A percentile compares a stretch with the other conserved stretches of the same genome.
Evolutionary conservation across 2,329 filamentous ascomycete species (phyloP).

Genomic region (Colletotrichum sublineola): DNA sequence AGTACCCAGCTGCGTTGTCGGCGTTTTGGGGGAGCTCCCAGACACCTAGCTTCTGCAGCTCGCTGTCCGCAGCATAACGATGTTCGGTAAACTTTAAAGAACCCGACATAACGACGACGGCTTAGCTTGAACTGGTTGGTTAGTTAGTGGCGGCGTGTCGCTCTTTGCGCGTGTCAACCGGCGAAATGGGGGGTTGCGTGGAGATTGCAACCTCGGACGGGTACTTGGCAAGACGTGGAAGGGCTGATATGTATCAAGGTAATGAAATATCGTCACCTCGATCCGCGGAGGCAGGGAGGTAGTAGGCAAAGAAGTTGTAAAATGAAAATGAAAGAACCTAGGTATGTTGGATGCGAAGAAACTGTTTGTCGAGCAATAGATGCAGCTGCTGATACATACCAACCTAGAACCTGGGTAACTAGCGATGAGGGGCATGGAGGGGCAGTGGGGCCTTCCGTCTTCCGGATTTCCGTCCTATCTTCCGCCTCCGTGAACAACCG

Average conservation of each 20-base stretch:
- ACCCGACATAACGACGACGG: slow-evolving; percentile 24
- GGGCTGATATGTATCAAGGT: neutral
- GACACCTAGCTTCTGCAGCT: slow-evolving; percentile 61
- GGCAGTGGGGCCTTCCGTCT: slow-evolving; percentile 29
- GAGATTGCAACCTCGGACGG: neutral
- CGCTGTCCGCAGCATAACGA: slow-evolving; percentile 54
- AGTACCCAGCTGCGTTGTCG: slow-evolving; percentile 46
- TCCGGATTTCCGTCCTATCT: slow-evolving; percentile 26
- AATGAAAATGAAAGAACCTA: no score
- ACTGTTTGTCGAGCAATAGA: slow-evolving; percentile 9
- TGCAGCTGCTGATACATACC: slow-evolving; percentile 11
- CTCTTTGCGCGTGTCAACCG: neutral
- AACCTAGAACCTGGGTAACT: no score
- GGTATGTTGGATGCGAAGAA: neutral
- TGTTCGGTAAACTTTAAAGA: slow-evolving; percentile 52
- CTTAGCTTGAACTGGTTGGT: neutral
- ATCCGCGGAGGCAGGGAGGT: neutral
- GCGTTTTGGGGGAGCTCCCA: slow-evolving; percentile 53
- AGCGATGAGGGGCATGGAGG: slow-evolving; percentile 6
- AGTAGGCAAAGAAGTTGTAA: neutral
- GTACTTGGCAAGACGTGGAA: neutral
- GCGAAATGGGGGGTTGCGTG: neutral
- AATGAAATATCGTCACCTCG: neutral
- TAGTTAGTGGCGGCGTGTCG: slow-evolving; percentile 2
- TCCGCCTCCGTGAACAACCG: slow-evolving; percentile 22